These are phyloP conservation scores for Mrakia hoshinonis DNA, from an alignment of 768 basidiomycete genomes.

Conservation along the genomic window DNA sequence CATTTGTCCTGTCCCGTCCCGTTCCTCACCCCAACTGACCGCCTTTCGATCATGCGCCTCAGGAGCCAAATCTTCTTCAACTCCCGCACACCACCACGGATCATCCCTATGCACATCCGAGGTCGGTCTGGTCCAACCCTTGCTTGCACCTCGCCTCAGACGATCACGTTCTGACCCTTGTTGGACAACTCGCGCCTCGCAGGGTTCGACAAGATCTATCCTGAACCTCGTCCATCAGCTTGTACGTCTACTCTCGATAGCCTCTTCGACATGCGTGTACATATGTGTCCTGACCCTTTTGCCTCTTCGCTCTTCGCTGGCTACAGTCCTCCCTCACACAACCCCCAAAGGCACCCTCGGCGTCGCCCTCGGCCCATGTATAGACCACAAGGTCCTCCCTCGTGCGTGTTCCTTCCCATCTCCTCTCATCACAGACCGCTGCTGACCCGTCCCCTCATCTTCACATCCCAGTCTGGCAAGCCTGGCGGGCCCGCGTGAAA, in stretches of 20 bases:
- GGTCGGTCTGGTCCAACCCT: not conserved
- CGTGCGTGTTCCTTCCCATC: slow-evolving; percentile 1
- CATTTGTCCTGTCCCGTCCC: not conserved
- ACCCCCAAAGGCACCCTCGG: not conserved
- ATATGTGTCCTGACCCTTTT: no score
- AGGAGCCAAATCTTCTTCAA: slow-evolving; percentile 17
- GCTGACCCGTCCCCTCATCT: not conserved
- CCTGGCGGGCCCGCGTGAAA: slow-evolving; percentile 7
- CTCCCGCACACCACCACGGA: slow-evolving; percentile 2
- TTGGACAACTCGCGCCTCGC: not conserved
- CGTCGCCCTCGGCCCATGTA: not conserved
- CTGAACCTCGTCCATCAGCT: slow-evolving; percentile 9
- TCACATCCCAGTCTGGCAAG: slow-evolving; percentile 5
- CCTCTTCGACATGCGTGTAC: no score
- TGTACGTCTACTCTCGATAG: not conserved
- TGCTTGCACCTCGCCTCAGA: not conserved
- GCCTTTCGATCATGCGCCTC: not conserved
- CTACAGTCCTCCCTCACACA: slow-evolving; percentile 9
- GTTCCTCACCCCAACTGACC: not conserved
- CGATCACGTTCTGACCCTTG: not conserved
- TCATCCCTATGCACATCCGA: slow-evolving; percentile 17
- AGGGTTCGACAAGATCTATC: slow-evolving; percentile 20
- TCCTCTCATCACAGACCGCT: not conserved
- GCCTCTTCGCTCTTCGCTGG: not conserved
- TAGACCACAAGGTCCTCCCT: not conserved